Evolutionary conservation across 2,329 filamentous ascomycete genomes (phyloP).

Genomic region (Domatiomyces catenatus): DNA sequence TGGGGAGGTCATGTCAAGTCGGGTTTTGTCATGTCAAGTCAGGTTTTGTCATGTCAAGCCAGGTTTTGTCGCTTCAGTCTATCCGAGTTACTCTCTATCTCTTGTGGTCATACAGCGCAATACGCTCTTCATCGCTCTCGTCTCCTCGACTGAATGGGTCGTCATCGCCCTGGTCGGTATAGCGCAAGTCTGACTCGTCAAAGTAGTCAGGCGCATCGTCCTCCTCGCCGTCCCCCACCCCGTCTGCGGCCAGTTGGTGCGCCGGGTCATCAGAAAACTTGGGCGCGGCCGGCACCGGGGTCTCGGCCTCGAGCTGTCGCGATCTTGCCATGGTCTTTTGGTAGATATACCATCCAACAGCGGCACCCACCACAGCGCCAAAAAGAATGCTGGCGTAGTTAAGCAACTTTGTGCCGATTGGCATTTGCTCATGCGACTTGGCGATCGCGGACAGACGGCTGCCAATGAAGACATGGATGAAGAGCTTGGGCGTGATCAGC

Average conservation of each 20-base stretch:
- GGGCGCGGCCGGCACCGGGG: constrained; percentile 21
- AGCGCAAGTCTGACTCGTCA: constrained; percentile 30
- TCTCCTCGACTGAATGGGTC: constrained; percentile 27
- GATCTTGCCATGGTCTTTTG: constrained; percentile 39
- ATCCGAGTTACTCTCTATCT: constrained; percentile 3
- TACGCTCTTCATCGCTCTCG: constrained; percentile 20
- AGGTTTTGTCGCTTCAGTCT: not conserved
- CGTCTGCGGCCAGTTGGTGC: constrained; percentile 25
- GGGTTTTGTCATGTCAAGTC: too few relatives aligned
- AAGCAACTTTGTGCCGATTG: constrained; percentile 56
- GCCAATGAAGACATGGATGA: constrained; percentile 88
- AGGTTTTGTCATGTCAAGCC: too few relatives aligned
- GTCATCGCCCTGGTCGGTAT: constrained; percentile 40
- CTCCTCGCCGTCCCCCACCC: constrained; percentile 27
- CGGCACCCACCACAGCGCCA: constrained; percentile 54
- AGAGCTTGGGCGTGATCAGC: constrained; percentile 66
- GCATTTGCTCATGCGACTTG: constrained; percentile 74
- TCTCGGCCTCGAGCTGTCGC: constrained; percentile 33
- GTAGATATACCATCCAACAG: constrained; percentile 77
- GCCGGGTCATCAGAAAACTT: constrained; percentile 25
- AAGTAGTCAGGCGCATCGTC: constrained; percentile 27
- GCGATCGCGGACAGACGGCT: constrained; percentile 65
- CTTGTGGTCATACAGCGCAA: constrained; percentile 24
- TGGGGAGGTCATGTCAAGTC: not conserved
- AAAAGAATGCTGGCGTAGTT: constrained; percentile 71